Base-by-base conservation (phyloP, 106 monocot species). In the Apostasia shenzhenica region DNA sequence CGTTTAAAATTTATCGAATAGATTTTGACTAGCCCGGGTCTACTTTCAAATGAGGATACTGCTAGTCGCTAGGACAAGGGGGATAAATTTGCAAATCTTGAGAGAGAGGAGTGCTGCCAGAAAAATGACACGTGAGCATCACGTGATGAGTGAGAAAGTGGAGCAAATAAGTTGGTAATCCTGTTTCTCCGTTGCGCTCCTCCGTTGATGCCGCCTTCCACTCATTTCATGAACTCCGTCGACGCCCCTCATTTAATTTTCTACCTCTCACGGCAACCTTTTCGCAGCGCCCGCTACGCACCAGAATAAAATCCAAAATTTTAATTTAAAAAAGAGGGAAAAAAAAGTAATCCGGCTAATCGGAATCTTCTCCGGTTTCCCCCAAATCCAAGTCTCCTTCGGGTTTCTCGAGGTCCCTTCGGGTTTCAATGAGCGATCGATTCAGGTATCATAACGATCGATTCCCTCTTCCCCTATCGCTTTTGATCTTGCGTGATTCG, bases 201-300 rank as follows among this genome's bases (percentile, higher is more conserved):
- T 5, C 37, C 59, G 39, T 59, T 9, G 59, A 40, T 59, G 8
- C 59, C 59, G 9, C 41, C 59, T 59, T 38, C 2, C 11, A 8
- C 52, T 26, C 26, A 26, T 26, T 26, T 26, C 26, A 26, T 26
- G 26, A 26, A 26, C 26, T 52, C 52, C 8, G 1, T 59, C 59
- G 39, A 59, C 59, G 8, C 59, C 8, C 41, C 59, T 8, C 59
- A 41, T 59, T 57, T 57, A 57, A 57, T 57, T 57, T 57, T 57
- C 37, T 57, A 6, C 37, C 26, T 14, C 5, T 37, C 14, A 7
- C 57, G 14, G 37, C 40, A 40, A 59, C 0, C 40, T 41, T 59
- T 41, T 41, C 59, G 9, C 41, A 38, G 6, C 8, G 9, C 8
- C 40, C 59, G 40, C 59, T 57, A 57, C 7, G 41, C 59, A 41